Evolutionary conservation across 2,329 filamentous ascomycete genomes (phyloP).

Genomic region (Phialophora chinensis): DNA sequence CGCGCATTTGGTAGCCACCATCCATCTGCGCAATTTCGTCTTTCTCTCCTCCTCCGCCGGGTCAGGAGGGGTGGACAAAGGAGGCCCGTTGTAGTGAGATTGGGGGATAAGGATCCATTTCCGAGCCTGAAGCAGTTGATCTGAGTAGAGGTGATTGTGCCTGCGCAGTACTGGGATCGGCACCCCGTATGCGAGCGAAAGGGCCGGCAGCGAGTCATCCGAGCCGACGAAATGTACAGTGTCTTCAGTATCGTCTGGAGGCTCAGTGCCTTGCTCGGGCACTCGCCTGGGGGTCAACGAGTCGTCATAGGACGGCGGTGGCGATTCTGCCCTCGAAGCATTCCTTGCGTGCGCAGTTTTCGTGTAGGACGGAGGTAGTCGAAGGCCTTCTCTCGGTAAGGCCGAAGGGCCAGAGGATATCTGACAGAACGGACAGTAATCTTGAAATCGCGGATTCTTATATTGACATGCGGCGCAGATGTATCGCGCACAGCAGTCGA

Average conservation of each 20-base stretch:
- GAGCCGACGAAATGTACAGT: conserved; percentile 77
- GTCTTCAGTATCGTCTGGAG: conserved; percentile 51
- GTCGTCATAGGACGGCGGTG: conserved; percentile 31
- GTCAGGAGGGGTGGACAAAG: conserved; percentile 38
- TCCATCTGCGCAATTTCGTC: conserved; percentile 73
- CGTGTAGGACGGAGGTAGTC: conserved; percentile 45
- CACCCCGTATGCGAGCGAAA: conserved; percentile 74
- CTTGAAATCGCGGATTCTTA: conserved; percentile 70
- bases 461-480: conserved; percentile 75
- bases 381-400: conserved; percentile 66
- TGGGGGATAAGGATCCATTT: conserved; percentile 74
- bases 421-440: conserved; percentile 77
- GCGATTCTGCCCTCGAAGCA: conserved; percentile 18
- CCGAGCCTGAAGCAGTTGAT: conserved; percentile 72
- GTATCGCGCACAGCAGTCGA: conserved; percentile 72
- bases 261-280: conserved; percentile 11
- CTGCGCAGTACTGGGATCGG: conserved; percentile 67
- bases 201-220: conserved; percentile 69
- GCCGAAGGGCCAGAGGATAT: conserved; percentile 67
- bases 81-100: conserved; percentile 67
- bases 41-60: conserved; percentile 75
- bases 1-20: conserved; percentile 73
- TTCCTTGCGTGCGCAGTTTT: conserved; percentile 9
- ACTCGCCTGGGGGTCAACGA: conserved; percentile 17
- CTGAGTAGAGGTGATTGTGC: conserved; percentile 72